Base-by-base conservation (phyloP, 1,139 yeast genomes). In the Saccharomyces hybrid region DNA sequence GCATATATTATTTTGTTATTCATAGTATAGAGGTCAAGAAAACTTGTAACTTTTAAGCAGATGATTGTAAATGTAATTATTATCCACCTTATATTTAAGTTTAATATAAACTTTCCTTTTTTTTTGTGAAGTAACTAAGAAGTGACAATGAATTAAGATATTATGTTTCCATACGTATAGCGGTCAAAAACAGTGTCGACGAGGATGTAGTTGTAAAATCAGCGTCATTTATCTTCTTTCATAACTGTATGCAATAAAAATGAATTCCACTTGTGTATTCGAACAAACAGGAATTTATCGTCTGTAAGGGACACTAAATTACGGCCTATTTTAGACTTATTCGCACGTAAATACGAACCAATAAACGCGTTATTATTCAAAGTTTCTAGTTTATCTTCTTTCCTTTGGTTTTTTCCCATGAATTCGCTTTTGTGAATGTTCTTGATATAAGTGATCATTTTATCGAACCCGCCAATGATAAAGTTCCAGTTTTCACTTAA, bases 221-320 rank as follows among this genome's bases (percentile, higher is more conserved):
- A 19, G 6, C n/a, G 12, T 38, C 5, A 38, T 19, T 38, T 38
- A 16, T 38, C 26, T 38, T 38, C 44, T 19, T 38, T 38, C 32
- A 58, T 52, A 19, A 62, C 50, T 19, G 65, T 57, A 51, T 60
- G 66, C 27, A 77, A 58, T 38, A 86, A 66, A 56, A 79, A 83
- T 1, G 80, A 68, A 21, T 83, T 84, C 84, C 88, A 83, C 24
- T 83, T 69, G 66, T 88, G 96, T 16, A 86, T 67, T 64, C 81
- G 82, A 9, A 84, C 73, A 65, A 86, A 87, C 12, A 86, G 69
- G 48, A 77, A 73, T 2, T 75, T 75, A 65, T 87, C 95, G 29
- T 78, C 75, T 2, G 88, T 74, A 48, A 87, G 73, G 52, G 82
- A 84, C 2, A 79, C 75, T 60, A 88, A 69, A 52, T 83, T 81